Conservation (phyloP, 192 early-diverging fungal genomes). For the Backusella circina region DNA sequence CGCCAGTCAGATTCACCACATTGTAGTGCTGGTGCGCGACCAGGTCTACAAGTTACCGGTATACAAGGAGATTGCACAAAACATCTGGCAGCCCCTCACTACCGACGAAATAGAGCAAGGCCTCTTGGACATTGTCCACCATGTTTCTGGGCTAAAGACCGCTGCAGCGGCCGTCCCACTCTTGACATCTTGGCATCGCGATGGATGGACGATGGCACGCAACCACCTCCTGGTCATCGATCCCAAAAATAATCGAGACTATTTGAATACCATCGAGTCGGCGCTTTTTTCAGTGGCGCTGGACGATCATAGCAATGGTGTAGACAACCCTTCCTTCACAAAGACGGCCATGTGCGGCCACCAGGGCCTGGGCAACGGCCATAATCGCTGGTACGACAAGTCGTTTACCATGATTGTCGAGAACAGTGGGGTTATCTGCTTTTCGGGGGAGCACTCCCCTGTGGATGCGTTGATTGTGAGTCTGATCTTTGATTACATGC, state of each 20-base stretch:
- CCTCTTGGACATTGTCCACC: not conserved
- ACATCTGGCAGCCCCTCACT: constrained; percentile 48
- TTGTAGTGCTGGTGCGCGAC: constrained; percentile 68
- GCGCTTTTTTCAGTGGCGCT: constrained; percentile 73
- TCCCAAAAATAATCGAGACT: constrained; percentile 51
- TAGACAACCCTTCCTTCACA: constrained; percentile 28
- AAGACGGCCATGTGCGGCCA: constrained; percentile 45
- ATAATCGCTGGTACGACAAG: constrained; percentile 93
- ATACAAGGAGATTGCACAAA: constrained; percentile 48
- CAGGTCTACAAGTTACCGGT: constrained; percentile 78
- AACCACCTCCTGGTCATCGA: constrained; percentile 58
- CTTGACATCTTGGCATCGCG: constrained; percentile 79
- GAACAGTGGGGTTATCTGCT: constrained; percentile 63
- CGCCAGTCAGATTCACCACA: constrained; percentile 44
- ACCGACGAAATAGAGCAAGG: constrained; percentile 66
- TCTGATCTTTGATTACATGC: constrained; percentile 21
- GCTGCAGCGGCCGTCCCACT: constrained; percentile 59
- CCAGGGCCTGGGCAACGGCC: constrained; percentile 57
- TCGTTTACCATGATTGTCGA: constrained; percentile 62
- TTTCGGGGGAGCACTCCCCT: constrained; percentile 55
- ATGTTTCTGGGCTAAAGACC: not conserved
- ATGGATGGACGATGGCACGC: constrained; percentile 74
- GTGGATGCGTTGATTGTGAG: constrained; percentile 21
- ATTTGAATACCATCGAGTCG: constrained; percentile 62
- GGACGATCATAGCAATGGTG: constrained; percentile 61